These are phyloP conservation scores for Vigna reflexopilosa DNA, from an alignment of 306 rosid genomes.

Conservation along the genomic window DNA sequence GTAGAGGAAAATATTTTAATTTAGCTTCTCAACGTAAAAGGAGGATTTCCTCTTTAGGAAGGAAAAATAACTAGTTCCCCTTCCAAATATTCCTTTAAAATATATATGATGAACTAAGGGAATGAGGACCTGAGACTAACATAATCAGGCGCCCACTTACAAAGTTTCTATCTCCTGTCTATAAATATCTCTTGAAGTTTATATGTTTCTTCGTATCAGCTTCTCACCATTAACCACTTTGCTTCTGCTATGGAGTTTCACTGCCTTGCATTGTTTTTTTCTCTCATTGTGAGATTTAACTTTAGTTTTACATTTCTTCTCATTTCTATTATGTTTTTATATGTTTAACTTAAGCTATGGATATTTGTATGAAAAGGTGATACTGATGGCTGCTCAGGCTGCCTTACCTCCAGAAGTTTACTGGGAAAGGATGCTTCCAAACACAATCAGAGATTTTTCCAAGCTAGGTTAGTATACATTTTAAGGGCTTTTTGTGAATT, in stretches of 20 bases:
- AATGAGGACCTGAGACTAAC: conserved; percentile 49
- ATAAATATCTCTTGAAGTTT: too few species aligned
- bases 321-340: too few species aligned
- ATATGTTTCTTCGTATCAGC: too few species aligned
- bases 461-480: neutral
- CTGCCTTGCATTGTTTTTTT: too few species aligned
- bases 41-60: conserved; percentile 51
- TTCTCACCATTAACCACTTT: too few species aligned
- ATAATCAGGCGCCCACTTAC: conserved; percentile 55
- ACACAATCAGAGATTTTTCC: neutral
- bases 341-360: too few species aligned
- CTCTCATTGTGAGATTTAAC: too few species aligned
- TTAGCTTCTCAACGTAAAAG: conserved; percentile 7
- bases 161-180: too few species aligned
- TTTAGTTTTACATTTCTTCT: too few species aligned
- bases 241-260: too few species aligned
- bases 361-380: neutral
- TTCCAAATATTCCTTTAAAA: conserved; percentile 27
- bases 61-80: conserved; percentile 50
- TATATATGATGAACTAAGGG: conserved; percentile 16
- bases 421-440: conserved; percentile 26
- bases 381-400: neutral
- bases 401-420: neutral
- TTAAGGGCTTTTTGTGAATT: too few species aligned
- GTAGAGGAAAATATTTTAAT: neutral